Percentiles rank a stretch among this genome's conserved stretches.
Conservation (phyloP, 2,329 filamentous ascomycete genomes). For the Alternaria sp. region DNA sequence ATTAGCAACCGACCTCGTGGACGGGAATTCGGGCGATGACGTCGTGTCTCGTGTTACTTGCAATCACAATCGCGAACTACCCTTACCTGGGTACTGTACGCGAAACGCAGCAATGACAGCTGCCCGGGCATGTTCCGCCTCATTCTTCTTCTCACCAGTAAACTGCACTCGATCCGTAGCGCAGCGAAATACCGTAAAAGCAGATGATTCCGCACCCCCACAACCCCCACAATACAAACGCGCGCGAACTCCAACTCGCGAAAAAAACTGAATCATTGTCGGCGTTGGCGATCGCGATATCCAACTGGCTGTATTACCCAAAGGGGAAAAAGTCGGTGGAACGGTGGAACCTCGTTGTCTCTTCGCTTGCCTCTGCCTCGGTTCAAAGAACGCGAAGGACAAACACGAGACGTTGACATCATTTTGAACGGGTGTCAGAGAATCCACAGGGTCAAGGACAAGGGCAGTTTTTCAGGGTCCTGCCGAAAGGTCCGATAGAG, state of each 20-base stretch:
- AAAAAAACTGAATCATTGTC: not conserved
- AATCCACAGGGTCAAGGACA: not conserved
- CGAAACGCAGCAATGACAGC: not conserved
- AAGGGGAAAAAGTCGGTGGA: not conserved
- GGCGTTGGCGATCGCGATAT: not conserved
- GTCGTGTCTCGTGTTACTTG: not conserved
- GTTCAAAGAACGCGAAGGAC: not conserved
- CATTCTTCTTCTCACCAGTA: not conserved
- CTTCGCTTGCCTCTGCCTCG: not conserved
- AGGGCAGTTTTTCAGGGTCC: not conserved
- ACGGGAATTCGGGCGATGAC: too few species aligned
- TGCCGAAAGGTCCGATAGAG: not conserved
- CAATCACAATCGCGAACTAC: not conserved
- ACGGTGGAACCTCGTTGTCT: not conserved
- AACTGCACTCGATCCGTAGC: not conserved
- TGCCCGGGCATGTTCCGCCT: not conserved
- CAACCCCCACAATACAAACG: not conserved
- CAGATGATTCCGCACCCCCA: not conserved
- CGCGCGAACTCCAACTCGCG: not conserved
- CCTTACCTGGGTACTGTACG: not conserved
- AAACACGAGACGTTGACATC: conserved; percentile 3
- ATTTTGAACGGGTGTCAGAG: not conserved
- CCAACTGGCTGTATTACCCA: not conserved
- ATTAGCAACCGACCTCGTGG: not conserved
- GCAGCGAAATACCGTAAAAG: not conserved